A percentile compares a stretch with the other conserved stretches of the same genome.
These are phyloP conservation scores for Dryas integrifolia DNA, from an alignment of 331 rosid genomes.

Conservation along the genomic window DNA sequence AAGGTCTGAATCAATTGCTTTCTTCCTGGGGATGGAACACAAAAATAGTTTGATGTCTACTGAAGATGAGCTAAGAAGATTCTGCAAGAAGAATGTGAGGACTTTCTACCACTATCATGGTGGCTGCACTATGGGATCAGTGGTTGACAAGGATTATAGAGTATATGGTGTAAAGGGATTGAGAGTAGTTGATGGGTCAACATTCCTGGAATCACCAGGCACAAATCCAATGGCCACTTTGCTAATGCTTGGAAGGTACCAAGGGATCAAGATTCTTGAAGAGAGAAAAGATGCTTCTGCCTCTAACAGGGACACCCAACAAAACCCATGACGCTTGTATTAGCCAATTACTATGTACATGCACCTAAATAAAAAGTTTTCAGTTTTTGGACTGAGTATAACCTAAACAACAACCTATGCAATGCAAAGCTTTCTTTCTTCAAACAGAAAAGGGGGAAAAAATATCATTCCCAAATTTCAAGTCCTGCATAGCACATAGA, in stretches of 20 bases:
- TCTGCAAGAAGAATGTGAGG: constrained; percentile 52
- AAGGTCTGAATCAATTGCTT: constrained; percentile 51
- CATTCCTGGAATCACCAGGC: constrained; percentile 66
- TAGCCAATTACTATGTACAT: neutral
- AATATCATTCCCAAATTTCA: too few species aligned
- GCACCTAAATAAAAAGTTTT: neutral
- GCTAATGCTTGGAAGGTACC: constrained; percentile 79
- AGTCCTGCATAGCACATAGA: too few species aligned
- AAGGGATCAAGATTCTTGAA: constrained; percentile 63
- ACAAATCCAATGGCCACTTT: constrained; percentile 82
- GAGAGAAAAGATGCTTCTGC: constrained; percentile 28
- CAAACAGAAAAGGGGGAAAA: too few species aligned
- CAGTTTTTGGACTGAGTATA: neutral
- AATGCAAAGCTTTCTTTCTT: too few species aligned
- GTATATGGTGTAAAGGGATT: constrained; percentile 54
- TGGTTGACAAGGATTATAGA: constrained; percentile 50
- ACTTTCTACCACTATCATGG: constrained; percentile 78
- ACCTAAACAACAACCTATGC: neutral
- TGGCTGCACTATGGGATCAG: constrained; percentile 57
- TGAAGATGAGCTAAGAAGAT: constrained; percentile 37
- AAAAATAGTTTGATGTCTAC: constrained; percentile 33
- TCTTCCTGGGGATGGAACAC: constrained; percentile 43
- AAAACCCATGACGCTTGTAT: constrained; percentile 1
- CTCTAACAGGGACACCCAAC: neutral
- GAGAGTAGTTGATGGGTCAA: constrained; percentile 69